Percentiles rank a stretch among this genome's conserved stretches.
phyloP scores from a whole-genome alignment of 2,329 filamentous ascomycete species.

The Ophiostoma perfectum region DNA sequence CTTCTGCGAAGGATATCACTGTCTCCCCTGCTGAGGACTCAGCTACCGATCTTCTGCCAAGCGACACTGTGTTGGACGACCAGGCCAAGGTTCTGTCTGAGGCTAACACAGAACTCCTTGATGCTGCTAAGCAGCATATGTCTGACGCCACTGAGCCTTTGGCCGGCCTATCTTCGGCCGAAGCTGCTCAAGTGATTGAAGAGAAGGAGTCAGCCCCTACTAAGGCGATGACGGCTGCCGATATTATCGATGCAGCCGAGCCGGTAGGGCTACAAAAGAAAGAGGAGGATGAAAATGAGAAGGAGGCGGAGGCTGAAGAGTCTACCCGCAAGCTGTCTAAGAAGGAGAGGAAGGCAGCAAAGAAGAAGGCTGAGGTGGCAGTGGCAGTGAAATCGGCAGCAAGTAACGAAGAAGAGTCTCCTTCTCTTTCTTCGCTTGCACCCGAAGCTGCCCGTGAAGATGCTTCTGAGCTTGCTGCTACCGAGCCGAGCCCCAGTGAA shows the following conservation, averaged over 20 bases:
- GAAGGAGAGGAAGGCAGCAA: background rate
- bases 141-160: background rate
- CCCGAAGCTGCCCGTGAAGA: background rate
- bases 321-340: background rate
- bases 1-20: background rate
- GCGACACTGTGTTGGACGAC: background rate
- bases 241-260: conserved; percentile 5
- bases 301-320: background rate
- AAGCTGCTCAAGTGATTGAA: background rate
- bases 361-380: background rate
- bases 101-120: background rate
- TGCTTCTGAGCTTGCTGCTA: background rate
- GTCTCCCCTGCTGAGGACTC: no score
- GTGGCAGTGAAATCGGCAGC: background rate
- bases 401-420: background rate
- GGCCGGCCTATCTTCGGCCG: background rate
- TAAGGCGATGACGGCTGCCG: conserved; percentile 16
- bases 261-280: conserved; percentile 8
- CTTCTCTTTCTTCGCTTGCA: background rate
- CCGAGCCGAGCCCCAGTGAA: background rate
- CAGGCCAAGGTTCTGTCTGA: background rate
- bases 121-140: background rate
- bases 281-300: background rate
- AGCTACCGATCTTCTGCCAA: background rate
- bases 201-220: conserved; percentile 13